phyloP scores from a whole-genome alignment of 768 basidiomycete species.

The Suillus spraguei region DNA sequence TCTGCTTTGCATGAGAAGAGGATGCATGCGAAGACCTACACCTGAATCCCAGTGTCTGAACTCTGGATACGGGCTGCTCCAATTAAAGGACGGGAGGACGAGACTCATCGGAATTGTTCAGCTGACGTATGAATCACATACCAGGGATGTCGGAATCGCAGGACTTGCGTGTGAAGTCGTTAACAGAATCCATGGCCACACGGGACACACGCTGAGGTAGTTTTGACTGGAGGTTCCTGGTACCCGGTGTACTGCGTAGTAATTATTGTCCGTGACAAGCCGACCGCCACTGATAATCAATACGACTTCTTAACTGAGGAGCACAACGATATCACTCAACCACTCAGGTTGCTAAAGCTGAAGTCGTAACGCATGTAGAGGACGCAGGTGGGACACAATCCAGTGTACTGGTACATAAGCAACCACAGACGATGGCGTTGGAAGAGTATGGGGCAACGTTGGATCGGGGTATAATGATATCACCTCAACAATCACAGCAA shows the following conservation, averaged over 20 bases:
- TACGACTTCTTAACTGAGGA: slow-evolving; percentile 51
- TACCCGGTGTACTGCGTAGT: not conserved
- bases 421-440: slow-evolving; percentile 37
- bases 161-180: not conserved
- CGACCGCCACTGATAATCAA: not conserved
- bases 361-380: slow-evolving; percentile 18
- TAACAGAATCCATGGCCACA: not conserved
- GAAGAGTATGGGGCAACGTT: slow-evolving; percentile 59
- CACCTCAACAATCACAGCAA: slow-evolving; percentile 25
- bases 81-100: not conserved
- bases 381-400: slow-evolving; percentile 34
- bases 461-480: slow-evolving; percentile 48
- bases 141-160: not conserved
- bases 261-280: not conserved
- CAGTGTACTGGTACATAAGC: not conserved
- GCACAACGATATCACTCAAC: slow-evolving; percentile 6
- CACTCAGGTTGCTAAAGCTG: slow-evolving; percentile 7
- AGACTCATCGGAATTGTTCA: no score
- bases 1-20: not conserved
- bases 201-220: not conserved
- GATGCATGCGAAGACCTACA: not conserved
- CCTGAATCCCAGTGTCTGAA: not conserved
- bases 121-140: not conserved
- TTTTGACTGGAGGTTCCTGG: not conserved
- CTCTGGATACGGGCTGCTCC: not conserved